phyloP scores from a whole-genome alignment of 805 yeast species.

The Osmozyma mogii region DNA sequence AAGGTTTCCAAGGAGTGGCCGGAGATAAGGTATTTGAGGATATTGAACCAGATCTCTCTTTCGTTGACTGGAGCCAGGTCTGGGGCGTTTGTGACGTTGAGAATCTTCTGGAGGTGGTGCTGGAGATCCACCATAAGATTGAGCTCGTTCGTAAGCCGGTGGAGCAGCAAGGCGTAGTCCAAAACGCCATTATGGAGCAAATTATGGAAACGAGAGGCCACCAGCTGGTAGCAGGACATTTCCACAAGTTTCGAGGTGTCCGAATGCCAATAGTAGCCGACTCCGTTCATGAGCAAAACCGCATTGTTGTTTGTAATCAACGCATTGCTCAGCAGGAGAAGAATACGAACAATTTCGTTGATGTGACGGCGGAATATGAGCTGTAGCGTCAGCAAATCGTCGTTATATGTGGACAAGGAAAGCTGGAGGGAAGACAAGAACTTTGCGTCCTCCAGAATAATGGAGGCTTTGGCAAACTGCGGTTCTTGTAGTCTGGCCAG shows the following conservation, averaged over 20 bases:
- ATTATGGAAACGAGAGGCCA: slow-evolving; percentile 27
- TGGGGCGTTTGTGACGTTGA: slow-evolving; percentile 11
- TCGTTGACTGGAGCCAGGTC: slow-evolving; percentile 15
- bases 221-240: slow-evolving; percentile 33
- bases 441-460: slow-evolving; percentile 37
- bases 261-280: slow-evolving; percentile 37
- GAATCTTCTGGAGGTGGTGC: slow-evolving; percentile 32
- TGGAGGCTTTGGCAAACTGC: slow-evolving; percentile 23
- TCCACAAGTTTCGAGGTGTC: slow-evolving; percentile 34
- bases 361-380: slow-evolving; percentile 36
- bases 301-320: slow-evolving; percentile 11
- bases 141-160: slow-evolving; percentile 32
- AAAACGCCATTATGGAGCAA: slow-evolving; percentile 24
- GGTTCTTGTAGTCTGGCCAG: slow-evolving; percentile 15
- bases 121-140: slow-evolving; percentile 36
- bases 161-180: slow-evolving; percentile 25
- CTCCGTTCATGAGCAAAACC: slow-evolving; percentile 30
- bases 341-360: slow-evolving; percentile 33
- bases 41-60: slow-evolving; percentile 34
- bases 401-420: slow-evolving; percentile 37
- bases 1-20: slow-evolving; percentile 35
- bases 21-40: slow-evolving; percentile 33
- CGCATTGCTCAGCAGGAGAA: slow-evolving; percentile 26
- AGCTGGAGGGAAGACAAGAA: slow-evolving; percentile 35
- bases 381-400: slow-evolving; percentile 39